Evolutionary conservation across 2,329 filamentous ascomycete genomes (phyloP), one percentile per base, ranked within the genome.

Genomic region (Fusarium guadeloupense): DNA sequence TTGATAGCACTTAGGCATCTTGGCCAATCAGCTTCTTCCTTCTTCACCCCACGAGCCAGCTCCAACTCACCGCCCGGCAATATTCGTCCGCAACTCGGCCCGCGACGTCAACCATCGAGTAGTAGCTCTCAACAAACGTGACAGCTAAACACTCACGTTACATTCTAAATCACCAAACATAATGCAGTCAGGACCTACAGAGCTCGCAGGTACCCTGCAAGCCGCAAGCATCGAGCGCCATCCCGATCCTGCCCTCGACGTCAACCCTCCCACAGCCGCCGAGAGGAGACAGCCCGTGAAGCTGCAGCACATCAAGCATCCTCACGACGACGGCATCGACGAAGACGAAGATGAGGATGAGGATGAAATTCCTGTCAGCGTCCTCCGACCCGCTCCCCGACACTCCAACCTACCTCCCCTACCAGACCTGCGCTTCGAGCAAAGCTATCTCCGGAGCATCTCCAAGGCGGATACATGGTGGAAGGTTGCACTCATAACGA

Each of bases 371-470:
- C 89, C 89, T 12, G 81, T 88, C 59, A 89, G 85, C 64, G 82
- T 89, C 6, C 76, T 93, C 45, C 80, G 81, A 37, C 81, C 86
- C 40, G 75, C 81, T 50, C 78, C 78, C 45, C 81, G 79, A 41
- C 70, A 71, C 40, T 75, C 77, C 30, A 75, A 77, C 34, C 78
- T 88, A 49, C 85, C 84, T 25, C 85, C 87, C 9, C 84, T 97
- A 71, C 93, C 93, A 5, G 95, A 99, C 78, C 81, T 99, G 66
- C 87, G 95, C 37, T 98, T 98, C 78, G 95, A 99, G 79, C 95
- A 99, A 83, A 97, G 93, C 82, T 99, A 99, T 76, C 84, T 99
- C 50, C 89, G 91, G 69, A 96, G 93, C 78, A 90, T 99, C 68
- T 85, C 89, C 64, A 83, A 86, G 51, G 92, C 93, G 30, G 86